Conservation (phyloP, 371 early-diverging fungal species). For the Mucor velutinosus region DNA sequence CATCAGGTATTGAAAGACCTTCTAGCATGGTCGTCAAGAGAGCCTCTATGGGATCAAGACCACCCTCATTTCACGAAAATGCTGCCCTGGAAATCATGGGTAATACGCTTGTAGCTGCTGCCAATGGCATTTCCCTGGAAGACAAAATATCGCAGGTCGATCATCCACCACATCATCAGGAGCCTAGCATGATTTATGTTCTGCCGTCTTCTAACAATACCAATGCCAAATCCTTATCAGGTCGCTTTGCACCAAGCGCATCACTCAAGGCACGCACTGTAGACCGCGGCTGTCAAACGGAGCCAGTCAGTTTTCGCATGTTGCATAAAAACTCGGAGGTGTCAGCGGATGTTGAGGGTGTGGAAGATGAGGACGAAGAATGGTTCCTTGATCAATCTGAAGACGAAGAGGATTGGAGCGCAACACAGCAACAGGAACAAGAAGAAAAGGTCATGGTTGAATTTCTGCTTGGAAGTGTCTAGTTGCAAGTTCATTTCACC, state of each 20-base stretch:
- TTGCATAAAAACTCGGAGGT: not conserved
- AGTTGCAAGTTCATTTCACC: not conserved
- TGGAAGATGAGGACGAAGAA: conserved; percentile 14
- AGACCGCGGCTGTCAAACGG: conserved; percentile 21
- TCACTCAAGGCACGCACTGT: not conserved
- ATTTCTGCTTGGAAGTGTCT: conserved; percentile 16
- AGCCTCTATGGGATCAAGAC: conserved; percentile 25
- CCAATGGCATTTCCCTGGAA: conserved; percentile 4
- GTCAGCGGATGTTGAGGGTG: conserved; percentile 2
- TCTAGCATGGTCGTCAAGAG: conserved; percentile 30
- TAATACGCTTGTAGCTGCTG: not conserved
- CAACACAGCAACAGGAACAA: conserved; percentile 10
- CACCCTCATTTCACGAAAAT: conserved; percentile 22
- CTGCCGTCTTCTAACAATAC: conserved; percentile 1
- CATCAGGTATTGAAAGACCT: conserved; percentile 18
- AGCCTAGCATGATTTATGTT: conserved; percentile 12
- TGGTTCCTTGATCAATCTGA: conserved; percentile 18
- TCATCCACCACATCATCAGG: not conserved
- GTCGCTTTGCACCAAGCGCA: not conserved
- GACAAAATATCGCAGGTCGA: not conserved
- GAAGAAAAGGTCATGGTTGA: conserved; percentile 16
- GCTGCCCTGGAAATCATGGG: conserved; percentile 5
- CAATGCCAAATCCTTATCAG: not conserved
- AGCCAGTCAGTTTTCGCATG: not conserved
- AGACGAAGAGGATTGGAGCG: conserved; percentile 10